phyloP scores from a whole-genome alignment of 352 stramenopile genomes.

The Globisporangium paroecandrum region DNA sequence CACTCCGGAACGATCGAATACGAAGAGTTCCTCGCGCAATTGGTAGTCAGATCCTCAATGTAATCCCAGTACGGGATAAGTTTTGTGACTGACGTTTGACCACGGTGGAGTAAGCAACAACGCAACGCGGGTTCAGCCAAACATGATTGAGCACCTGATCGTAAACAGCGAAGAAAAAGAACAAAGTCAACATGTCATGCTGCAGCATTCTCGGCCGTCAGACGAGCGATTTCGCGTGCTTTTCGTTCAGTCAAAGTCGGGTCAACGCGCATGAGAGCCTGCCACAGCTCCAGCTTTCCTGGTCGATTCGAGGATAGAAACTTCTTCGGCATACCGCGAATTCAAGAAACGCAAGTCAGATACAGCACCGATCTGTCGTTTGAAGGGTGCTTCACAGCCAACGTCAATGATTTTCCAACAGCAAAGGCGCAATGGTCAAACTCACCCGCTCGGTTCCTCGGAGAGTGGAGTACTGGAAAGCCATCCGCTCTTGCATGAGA shows the following conservation, averaged over 20 bases:
- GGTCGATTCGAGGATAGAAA: constrained; percentile 47
- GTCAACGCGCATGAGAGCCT: constrained; percentile 67
- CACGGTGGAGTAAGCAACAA: not conserved
- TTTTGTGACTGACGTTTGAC: not conserved
- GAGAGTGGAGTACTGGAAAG: constrained; percentile 56
- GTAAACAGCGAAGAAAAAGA: not conserved
- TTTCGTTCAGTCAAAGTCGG: constrained; percentile 49
- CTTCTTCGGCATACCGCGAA: constrained; percentile 19
- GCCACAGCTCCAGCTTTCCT: constrained; percentile 50
- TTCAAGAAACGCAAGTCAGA: constrained; percentile 6
- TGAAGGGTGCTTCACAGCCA: not conserved
- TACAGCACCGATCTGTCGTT: not conserved
- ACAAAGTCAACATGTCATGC: not conserved
- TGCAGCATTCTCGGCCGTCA: constrained; percentile 16
- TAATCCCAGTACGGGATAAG: not conserved
- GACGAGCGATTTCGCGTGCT: constrained; percentile 41
- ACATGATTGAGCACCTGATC: not conserved
- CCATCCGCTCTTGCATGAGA: constrained; percentile 52
- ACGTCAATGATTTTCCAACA: not conserved
- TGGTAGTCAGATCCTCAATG: constrained; percentile 25
- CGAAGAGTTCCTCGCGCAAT: constrained; percentile 47
- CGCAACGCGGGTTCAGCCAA: not conserved
- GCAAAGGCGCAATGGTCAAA: not conserved
- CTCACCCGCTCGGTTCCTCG: constrained; percentile 53
- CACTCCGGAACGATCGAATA: constrained; percentile 53